These are phyloP conservation scores for Rhynchospora tenuis DNA, from an alignment of 176 grass and related monocot species.

Conservation along the genomic window DNA sequence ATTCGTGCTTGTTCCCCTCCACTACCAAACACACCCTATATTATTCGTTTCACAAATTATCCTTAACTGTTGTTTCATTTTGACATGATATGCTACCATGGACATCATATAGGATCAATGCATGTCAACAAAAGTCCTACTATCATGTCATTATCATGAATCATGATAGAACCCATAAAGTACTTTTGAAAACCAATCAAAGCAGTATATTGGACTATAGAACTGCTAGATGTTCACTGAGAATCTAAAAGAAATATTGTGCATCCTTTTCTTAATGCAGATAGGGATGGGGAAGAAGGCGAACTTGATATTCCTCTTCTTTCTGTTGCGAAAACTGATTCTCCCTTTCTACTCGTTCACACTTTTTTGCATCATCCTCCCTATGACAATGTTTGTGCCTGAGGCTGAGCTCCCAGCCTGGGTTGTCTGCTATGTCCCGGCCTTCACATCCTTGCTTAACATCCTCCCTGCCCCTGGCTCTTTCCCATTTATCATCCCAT, in stretches of 20 bases:
- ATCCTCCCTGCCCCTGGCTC: conserved; percentile 76
- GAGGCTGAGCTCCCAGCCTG: conserved; percentile 90
- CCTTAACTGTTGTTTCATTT: not conserved
- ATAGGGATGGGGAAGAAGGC: conserved; percentile 87
- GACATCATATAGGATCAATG: not conserved
- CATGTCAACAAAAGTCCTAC: not conserved
- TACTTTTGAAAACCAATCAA: not conserved
- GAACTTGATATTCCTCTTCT: conserved; percentile 96
- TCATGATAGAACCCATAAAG: not conserved
- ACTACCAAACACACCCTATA: too few relatives aligned
- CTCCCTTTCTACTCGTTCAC: conserved; percentile 99
- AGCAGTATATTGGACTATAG: not conserved
- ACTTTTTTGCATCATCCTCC: conserved; percentile 97
- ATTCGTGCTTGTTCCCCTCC: too few relatives aligned
- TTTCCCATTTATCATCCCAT: conserved; percentile 91
- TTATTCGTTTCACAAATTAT: not conserved
- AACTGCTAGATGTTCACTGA: not conserved
- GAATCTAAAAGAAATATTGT: not conserved
- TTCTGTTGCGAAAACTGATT: conserved; percentile 89
- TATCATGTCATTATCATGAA: not conserved
- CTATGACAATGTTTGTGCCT: conserved; percentile 98
- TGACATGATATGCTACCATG: not conserved
- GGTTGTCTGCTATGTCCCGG: conserved; percentile 95
- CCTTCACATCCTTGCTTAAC: conserved; percentile 78
- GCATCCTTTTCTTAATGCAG: conserved; percentile 37